Conservation (phyloP, 768 basidiomycete species). For the Trametes gibbosa region DNA sequence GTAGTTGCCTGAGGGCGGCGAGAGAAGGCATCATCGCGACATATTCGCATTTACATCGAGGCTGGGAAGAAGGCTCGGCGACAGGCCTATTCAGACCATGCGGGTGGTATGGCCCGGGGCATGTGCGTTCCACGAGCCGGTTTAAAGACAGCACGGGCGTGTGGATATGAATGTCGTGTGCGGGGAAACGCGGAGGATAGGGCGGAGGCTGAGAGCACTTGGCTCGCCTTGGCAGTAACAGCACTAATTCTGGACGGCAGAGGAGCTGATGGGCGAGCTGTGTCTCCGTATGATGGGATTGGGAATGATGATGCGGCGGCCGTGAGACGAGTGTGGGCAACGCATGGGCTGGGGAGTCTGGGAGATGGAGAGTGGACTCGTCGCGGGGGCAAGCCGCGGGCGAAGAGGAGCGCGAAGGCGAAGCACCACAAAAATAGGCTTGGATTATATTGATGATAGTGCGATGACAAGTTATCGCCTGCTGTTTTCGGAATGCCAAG, state of each 20-base stretch:
- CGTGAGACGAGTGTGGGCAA: background rate
- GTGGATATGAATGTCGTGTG: background rate
- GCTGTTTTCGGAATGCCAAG: conserved; percentile 22
- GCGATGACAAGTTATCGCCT: conserved; percentile 5
- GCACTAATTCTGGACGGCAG: conserved; percentile 11
- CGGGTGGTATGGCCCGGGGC: background rate
- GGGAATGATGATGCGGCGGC: background rate
- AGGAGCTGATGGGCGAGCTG: conserved; percentile 1
- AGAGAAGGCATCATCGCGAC: background rate
- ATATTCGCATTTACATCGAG: conserved; percentile 4
- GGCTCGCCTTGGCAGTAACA: conserved; percentile 21
- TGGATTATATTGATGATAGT: conserved; percentile 17
- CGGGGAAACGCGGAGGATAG: conserved; percentile 16
- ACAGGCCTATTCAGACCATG: background rate
- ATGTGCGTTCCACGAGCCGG: background rate
- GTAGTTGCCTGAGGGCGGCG: background rate
- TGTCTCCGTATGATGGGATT: background rate
- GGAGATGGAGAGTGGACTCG: no score
- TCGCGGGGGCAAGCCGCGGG: background rate
- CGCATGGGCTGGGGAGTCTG: no score
- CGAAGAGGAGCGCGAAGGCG: background rate
- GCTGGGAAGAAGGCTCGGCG: background rate
- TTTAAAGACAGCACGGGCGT: background rate
- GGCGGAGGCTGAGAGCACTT: conserved; percentile 14
- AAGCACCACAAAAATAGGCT: conserved; percentile 12